phyloP scores from a whole-genome alignment of 2,329 filamentous ascomycete genomes.

The Scopulariopsis brevicaulis region DNA sequence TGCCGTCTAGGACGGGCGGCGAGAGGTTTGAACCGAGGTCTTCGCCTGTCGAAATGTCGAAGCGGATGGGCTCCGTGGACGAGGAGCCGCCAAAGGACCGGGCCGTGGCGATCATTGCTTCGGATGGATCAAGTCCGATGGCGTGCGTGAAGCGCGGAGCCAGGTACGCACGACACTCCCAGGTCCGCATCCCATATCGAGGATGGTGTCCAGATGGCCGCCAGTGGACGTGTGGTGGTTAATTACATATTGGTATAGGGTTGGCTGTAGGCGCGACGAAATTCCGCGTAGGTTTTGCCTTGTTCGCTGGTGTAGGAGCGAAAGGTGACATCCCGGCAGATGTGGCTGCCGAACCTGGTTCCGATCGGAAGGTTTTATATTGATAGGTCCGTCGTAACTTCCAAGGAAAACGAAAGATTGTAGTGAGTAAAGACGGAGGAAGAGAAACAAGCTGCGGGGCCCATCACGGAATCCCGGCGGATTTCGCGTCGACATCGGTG shows the following conservation, averaged over 20 bases:
- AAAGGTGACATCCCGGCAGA: constrained; percentile 24
- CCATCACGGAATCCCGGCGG: neutral
- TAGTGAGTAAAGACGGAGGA: neutral
- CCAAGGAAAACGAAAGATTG: neutral
- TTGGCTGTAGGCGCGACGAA: constrained; percentile 28
- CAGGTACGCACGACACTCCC: constrained; percentile 35
- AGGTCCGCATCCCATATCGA: constrained; percentile 48
- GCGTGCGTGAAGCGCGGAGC: constrained; percentile 30
- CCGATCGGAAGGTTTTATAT: neutral
- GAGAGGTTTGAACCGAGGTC: constrained; percentile 20
- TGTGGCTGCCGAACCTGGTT: neutral
- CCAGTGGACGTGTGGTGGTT: constrained; percentile 32
- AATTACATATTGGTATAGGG: constrained; percentile 34
- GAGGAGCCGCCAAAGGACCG: constrained; percentile 19
- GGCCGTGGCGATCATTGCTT: constrained; percentile 40
- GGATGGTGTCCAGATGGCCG: constrained; percentile 26
- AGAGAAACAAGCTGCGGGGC: neutral
- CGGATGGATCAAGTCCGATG: constrained; percentile 38
- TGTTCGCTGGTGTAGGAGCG: constrained; percentile 28
- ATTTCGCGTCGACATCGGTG: neutral
- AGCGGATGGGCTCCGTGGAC: constrained; percentile 21
- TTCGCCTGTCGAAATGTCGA: constrained; percentile 30
- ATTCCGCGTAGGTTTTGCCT: constrained; percentile 28
- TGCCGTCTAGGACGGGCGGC: constrained; percentile 16
- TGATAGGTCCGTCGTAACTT: neutral